Base-by-base conservation (phyloP, 495 filamentous ascomycete species). In the Penicillium canescens region DNA sequence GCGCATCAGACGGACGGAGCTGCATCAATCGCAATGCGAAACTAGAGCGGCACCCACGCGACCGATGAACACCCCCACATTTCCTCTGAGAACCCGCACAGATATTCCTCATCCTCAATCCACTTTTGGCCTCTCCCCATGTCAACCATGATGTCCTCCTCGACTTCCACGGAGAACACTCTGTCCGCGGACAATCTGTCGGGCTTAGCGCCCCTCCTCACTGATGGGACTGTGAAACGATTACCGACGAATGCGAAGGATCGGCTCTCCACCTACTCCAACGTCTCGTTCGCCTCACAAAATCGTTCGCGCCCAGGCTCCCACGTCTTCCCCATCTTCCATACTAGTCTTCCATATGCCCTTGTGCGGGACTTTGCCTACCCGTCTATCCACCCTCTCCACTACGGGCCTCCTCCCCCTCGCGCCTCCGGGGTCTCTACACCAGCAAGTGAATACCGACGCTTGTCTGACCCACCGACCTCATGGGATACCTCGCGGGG, bases 361-460 rank as follows among this genome's bases (percentile, higher is more conserved):
- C 79, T 87, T 7, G 92, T 99, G 31, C 88, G 95, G 58, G 94
- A 99, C 76, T 99, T 98, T 71, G 94, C 95, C 40, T 99, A 98
- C 62, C 85, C 90, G 6, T 59, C 81, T 12, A 78, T 78, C 16
- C 90, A 98, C 65, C 92, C 90, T 12, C 74, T 96, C 60, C 93
- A 97, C 78, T 97, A 98, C 77, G 94, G 94, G 21, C 92, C 94
- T 24, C 65, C 73, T 12, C 88, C 90, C 2, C 81, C 84, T n/a
- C 86, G 89, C 59, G 72, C 82, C n/a, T 95, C 91, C 9, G 86
- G 86, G 28, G 80, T 88, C 54, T 92, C 89, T 1, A 96, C 94
- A 3, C 93, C 95, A 5, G 86, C 81, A 24, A 96, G 89, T 70
- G 94, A 93, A 66, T 78, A 75, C 44, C 82, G 90, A 46, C 79